phyloP scores from a whole-genome alignment of 75 land plant genomes.

The Sequoia sempervirens region DNA sequence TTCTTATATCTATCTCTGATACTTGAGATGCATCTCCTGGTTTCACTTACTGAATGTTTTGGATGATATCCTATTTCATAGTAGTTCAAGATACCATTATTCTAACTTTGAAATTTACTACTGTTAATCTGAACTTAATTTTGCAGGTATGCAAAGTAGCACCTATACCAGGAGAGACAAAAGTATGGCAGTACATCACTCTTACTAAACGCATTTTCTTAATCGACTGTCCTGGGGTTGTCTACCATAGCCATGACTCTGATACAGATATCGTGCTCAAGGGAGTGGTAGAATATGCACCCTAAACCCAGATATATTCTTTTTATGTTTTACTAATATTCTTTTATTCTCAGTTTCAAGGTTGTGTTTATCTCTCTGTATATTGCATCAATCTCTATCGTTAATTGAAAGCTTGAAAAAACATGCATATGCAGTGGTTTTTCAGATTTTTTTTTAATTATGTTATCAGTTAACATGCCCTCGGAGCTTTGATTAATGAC shows the following conservation, averaged over 20 bases:
- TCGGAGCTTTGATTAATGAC: neutral
- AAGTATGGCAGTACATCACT: slow-evolving; percentile 99
- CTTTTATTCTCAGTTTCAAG: neutral
- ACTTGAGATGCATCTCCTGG: no score
- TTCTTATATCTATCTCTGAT: no score
- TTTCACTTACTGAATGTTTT: neutral
- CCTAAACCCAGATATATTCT: neutral
- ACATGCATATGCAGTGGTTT: neutral
- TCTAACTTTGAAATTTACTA: slow-evolving; percentile 3
- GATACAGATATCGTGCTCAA: slow-evolving; percentile 96
- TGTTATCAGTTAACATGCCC: neutral
- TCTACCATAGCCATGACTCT: slow-evolving; percentile 76
- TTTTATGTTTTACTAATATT: neutral
- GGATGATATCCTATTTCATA: neutral
- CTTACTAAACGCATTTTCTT: slow-evolving; percentile 92
- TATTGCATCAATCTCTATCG: neutral
- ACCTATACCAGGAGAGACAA: slow-evolving; percentile 98
- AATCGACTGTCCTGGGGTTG: slow-evolving; percentile 99
- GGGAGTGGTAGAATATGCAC: slow-evolving; percentile 74
- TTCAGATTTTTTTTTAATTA: neutral
- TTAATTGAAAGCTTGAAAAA: neutral
- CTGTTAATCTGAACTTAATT: slow-evolving; percentile 4
- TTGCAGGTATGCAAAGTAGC: slow-evolving; percentile 95
- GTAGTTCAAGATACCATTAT: neutral
- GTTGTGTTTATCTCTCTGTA: neutral